Conservation (phyloP, 2,329 filamentous ascomycete species). For the Xylaria sp. region DNA sequence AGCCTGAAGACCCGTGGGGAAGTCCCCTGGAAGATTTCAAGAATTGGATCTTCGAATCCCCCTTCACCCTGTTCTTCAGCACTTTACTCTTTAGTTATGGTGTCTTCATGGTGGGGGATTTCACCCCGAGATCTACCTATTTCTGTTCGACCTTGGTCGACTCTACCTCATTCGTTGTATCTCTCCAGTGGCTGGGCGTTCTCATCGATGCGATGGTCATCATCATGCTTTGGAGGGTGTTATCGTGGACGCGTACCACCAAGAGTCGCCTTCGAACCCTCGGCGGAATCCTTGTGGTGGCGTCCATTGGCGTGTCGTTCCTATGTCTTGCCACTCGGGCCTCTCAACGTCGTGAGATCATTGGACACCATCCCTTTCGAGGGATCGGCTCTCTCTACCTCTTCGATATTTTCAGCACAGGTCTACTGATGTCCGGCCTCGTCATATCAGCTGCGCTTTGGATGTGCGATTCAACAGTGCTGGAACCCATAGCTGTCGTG, state of each 20-base stretch:
- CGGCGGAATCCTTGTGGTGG: slow-evolving; percentile 45
- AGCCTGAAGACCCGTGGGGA: slow-evolving; percentile 49
- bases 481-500: slow-evolving; percentile 46
- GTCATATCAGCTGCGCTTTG: slow-evolving; percentile 50
- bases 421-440: slow-evolving; percentile 48
- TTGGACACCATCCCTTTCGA: slow-evolving; percentile 31
- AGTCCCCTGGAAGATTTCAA: slow-evolving; percentile 51
- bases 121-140: slow-evolving; percentile 51
- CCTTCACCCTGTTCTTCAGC: slow-evolving; percentile 41
- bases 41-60: slow-evolving; percentile 50
- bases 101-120: slow-evolving; percentile 44
- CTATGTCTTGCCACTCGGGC: slow-evolving; percentile 41
- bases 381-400: slow-evolving; percentile 49
- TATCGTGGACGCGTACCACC: slow-evolving; percentile 54
- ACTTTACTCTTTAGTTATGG: slow-evolving; percentile 47
- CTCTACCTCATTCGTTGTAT: slow-evolving; percentile 39
- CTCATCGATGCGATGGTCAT: slow-evolving; percentile 50
- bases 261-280: slow-evolving; percentile 51
- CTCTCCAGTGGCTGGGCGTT: slow-evolving; percentile 50
- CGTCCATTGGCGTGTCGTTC: slow-evolving; percentile 43
- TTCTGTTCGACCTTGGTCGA: slow-evolving; percentile 53
- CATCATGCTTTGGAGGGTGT: slow-evolving; percentile 53
- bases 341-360: slow-evolving; percentile 30
- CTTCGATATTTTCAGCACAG: slow-evolving; percentile 53
- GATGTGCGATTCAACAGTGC: slow-evolving; percentile 50